These are phyloP conservation scores for Sugiyamaella lignohabitans DNA, from an alignment of 805 yeast species.

Conservation along the genomic window DNA sequence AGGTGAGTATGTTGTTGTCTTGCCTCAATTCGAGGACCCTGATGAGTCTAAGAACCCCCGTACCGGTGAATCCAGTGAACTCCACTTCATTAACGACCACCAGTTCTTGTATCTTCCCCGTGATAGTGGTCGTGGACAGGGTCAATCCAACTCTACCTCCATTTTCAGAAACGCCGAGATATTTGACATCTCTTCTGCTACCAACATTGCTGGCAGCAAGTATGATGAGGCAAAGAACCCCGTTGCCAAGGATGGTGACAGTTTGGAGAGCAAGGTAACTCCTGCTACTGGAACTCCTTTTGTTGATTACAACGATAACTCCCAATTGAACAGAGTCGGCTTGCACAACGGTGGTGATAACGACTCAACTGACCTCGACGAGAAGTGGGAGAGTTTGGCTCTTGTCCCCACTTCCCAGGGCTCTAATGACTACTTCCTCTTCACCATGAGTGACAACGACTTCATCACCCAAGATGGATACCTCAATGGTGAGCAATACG, in stretches of 20 bases:
- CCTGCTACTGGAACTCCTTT: conserved; percentile 11
- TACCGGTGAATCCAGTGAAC: conserved; percentile 14
- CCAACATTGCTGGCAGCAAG: conserved; percentile 14
- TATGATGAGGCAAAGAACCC: conserved; percentile 10
- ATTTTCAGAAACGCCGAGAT: conserved; percentile 12
- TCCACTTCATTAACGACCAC: conserved; percentile 13
- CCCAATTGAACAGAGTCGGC: conserved; percentile 13
- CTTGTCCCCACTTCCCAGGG: conserved; percentile 13
- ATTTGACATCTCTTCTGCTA: conserved; percentile 12
- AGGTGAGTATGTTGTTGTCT: conserved; percentile 15
- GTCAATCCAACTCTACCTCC: conserved; percentile 11
- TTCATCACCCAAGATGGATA: conserved; percentile 17
- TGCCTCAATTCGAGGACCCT: conserved; percentile 17
- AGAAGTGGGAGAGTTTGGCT: conserved; percentile 17
- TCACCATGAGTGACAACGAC: conserved; percentile 17
- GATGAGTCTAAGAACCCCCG: conserved; percentile 16
- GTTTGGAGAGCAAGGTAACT: conserved; percentile 5
- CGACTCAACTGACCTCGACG: conserved; percentile 14
- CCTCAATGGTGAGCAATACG: conserved; percentile 11
- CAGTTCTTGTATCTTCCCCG: conserved; percentile 15
- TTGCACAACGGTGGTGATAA: conserved; percentile 15
- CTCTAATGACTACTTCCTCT: conserved; percentile 15
- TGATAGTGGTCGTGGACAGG: conserved; percentile 13
- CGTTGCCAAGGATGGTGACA: conserved; percentile 16
- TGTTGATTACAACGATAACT: conserved; percentile 10